phyloP scores from a whole-genome alignment of 2,329 filamentous ascomycete genomes.

The Pyrenophora seminiperda region DNA sequence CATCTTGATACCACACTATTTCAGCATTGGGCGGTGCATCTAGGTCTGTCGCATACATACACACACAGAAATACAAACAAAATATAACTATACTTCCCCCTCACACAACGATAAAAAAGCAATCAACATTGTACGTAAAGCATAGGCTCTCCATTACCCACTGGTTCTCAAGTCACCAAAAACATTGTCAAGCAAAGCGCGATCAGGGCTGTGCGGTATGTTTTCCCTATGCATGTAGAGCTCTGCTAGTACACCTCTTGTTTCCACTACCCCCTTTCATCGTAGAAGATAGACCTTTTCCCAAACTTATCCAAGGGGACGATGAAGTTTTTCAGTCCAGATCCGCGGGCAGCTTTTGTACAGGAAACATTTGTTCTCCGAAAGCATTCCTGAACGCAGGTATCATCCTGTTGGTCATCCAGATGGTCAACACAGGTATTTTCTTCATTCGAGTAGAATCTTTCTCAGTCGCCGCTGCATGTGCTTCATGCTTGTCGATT shows the following conservation, averaged over 20 bases:
- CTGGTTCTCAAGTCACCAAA: background rate
- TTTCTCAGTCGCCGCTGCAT: background rate
- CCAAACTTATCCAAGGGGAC: no score
- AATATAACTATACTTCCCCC: no score
- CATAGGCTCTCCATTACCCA: background rate
- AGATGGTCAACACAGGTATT: conserved; percentile 27
- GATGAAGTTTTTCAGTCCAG: background rate
- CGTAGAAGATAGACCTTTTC: no score
- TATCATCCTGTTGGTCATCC: conserved; percentile 27
- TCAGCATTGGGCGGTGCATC: no score
- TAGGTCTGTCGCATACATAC: no score
- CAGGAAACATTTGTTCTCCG: conserved; percentile 24
- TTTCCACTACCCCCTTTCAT: no score
- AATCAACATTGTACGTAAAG: no score
- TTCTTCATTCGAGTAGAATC: conserved; percentile 7
- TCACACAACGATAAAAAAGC: background rate
- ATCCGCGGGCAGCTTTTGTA: conserved; percentile 8
- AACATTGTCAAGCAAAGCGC: no score
- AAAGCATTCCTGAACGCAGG: conserved; percentile 22
- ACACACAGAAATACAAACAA: background rate
- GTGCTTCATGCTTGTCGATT: conserved; percentile 2
- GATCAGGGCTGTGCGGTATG: no score
- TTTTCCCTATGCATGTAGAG: background rate
- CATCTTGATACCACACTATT: background rate
- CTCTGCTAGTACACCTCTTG: no score